Evolutionary conservation across 2,329 filamentous ascomycete genomes (phyloP), one percentile per base, ranked within the genome.

Genomic region (Apiospora arundinis): DNA sequence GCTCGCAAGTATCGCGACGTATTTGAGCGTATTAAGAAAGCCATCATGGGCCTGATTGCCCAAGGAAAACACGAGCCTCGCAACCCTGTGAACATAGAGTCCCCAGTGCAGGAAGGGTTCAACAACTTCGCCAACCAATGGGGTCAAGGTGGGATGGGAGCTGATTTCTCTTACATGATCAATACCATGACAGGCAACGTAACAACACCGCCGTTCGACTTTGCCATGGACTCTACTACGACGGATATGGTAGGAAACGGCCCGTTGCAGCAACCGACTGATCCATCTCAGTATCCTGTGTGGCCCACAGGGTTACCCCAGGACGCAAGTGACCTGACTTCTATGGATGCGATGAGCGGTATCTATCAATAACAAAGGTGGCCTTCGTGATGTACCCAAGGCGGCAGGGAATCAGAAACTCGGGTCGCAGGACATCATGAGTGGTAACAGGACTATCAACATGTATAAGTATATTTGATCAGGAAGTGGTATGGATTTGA

Each of bases 1-100:
- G 78, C 78, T 1, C 73, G 77, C 28, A 79, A 78, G 66, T 80
- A 80, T 46, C 76, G 78, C 5, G 78, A 80, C 71, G 74, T 79
- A 1, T 80, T 80, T 49, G 78, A 80, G 73, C 77, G 78, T 11
- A 78, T 80, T 32, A 79, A 77, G 68, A 74, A 75, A 44, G 74
- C 75, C 7, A 75, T 80, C 66, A 70, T 77, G 69, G 70, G 69
- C 25, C 71, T 78, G n/a, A 76, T 79, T 37, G 72, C 77, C 9
- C 75, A 77, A 67, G 78, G 77, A 18, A 77, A 78, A 45, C 77
- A 79, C 65, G 73, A 76, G 69, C 78, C 78, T 5, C 75, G 77
- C 32, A 74, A 78, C 69, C 78, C 78, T 2, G 77, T 79, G 3
- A 70, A 71, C 2, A 74, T 78, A 28, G 78, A 78, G 42, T 72